Evolutionary conservation across 148 eudicot genomes (phyloP).

Genomic region (Mesembryanthemum crystallinum): DNA sequence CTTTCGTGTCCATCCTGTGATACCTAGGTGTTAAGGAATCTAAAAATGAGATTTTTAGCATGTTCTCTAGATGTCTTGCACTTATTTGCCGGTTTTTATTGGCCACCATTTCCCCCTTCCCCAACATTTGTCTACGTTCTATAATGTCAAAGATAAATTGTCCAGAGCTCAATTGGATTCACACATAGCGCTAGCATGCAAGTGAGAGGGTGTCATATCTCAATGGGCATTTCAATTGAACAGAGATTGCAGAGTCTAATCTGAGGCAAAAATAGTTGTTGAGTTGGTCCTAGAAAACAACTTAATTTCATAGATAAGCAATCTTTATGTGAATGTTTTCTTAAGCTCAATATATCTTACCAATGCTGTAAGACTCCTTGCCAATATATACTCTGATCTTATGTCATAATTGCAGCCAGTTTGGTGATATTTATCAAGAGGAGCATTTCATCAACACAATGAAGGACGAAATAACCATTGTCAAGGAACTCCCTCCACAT

Average conservation of each 20-base stretch:
- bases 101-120: neutral
- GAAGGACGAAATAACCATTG: constrained; percentile 62
- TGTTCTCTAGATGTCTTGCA: neutral
- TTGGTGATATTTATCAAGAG: constrained; percentile 79
- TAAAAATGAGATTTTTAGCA: neutral
- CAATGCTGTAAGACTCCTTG: constrained; percentile 4
- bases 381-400: constrained; percentile 7
- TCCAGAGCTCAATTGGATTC: neutral
- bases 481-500: constrained; percentile 70
- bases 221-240: neutral
- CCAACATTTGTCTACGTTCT: neutral
- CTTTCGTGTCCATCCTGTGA: too few species aligned
- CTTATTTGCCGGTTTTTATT: neutral
- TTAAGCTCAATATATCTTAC: neutral
- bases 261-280: neutral
- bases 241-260: neutral
- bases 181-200: neutral
- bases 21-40: neutral
- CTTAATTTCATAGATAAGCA: neutral
- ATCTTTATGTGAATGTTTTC: neutral
- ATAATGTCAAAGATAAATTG: neutral
- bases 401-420: constrained; percentile 60
- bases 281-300: neutral
- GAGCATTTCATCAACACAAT: constrained; percentile 59
- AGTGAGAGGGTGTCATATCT: neutral